Evolutionary conservation across 805 yeast genomes (phyloP), one percentile per base, ranked within the genome.

Genomic region (Tetrapisispora pingtungensis): DNA sequence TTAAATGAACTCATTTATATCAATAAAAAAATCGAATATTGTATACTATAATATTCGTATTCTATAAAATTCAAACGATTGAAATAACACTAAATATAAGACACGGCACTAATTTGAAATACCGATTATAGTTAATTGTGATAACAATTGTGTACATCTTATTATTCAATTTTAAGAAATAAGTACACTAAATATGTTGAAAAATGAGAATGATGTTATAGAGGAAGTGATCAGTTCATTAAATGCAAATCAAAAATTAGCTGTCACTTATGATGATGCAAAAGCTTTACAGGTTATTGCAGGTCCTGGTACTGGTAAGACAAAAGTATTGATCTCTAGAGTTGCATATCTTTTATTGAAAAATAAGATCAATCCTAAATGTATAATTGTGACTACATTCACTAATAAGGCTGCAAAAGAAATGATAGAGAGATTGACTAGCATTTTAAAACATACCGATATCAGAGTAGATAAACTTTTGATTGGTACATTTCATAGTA

Each of bases 361-460:
- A 8, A 69, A 74, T 31, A 62, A 70, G 1, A 61, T 84, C 0
- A 66, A 69, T 1, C 89, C 97, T 0, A 67, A 70, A 30, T 65
- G 73, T 39, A 72, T 93, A 17, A 74, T 90, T 1, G 93, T 89
- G 18, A 86, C 96, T 6, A 89, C 97, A 0, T 90, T 90, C 66
- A 90, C 97, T 12, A 84, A 85, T 54, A 85, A 84, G 54, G 97
- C 98, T 0, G 94, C 97, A 1, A 74, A 70, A 42, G 97, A 90
- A 64, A 81, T 90, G 84, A 64, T 68, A 12, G 81, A 77, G 28
- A 69, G 97, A 35, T 62, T 90, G 17, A 41, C 55, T 7, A 62
- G 55, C 0, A 57, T 61, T 5, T 58, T 77, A 10, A 44, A 55
- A 19, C 59, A 62, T 2, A 49, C 63, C 3, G 54, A 49, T 2